These are phyloP conservation scores for Talaromyces sp. DNA, from an alignment of 2,329 filamentous ascomycete species.

Conservation along the genomic window DNA sequence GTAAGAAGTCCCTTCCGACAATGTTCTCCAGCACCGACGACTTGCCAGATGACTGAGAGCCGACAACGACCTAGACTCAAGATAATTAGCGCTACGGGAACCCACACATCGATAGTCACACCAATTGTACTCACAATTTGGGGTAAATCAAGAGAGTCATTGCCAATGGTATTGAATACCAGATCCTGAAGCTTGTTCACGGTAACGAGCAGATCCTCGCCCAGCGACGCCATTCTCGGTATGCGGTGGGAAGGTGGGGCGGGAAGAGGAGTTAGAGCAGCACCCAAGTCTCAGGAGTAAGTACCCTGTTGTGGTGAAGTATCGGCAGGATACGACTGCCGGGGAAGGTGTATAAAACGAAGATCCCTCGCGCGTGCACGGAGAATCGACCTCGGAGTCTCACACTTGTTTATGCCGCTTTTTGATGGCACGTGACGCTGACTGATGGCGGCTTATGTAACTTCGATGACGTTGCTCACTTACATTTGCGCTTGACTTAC, in stretches of 20 bases:
- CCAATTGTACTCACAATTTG: conserved; percentile 76
- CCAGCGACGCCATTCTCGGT: conserved; percentile 78
- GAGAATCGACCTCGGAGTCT: conserved; percentile 11
- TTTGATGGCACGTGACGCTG: conserved; percentile 24
- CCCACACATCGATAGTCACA: conserved; percentile 4
- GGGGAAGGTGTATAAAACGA: conserved; percentile 11
- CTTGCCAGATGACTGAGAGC: conserved; percentile 97
- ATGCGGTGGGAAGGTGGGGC: neutral
- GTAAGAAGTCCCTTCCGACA: conserved; percentile 94
- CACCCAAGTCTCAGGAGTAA: conserved; percentile 2
- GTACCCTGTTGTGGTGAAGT: neutral
- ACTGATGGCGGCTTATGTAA: conserved; percentile 11
- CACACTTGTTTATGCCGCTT: conserved; percentile 25
- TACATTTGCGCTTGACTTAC: neutral
- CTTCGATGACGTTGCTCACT: conserved; percentile 19
- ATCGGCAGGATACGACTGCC: conserved; percentile 15
- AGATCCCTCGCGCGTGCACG: conserved; percentile 21
- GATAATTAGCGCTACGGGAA: conserved; percentile 5
- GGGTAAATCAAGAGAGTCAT: conserved; percentile 93
- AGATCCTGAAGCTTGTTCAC: conserved; percentile 99
- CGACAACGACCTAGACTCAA: conserved; percentile 80
- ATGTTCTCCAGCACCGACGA: conserved; percentile 99
- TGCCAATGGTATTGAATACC: conserved; percentile 99
- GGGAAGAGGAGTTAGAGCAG: neutral
- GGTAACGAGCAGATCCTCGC: conserved; percentile 90